Base-by-base conservation (phyloP, 371 early-diverging fungal genomes). In the Coemansia sp. region DNA sequence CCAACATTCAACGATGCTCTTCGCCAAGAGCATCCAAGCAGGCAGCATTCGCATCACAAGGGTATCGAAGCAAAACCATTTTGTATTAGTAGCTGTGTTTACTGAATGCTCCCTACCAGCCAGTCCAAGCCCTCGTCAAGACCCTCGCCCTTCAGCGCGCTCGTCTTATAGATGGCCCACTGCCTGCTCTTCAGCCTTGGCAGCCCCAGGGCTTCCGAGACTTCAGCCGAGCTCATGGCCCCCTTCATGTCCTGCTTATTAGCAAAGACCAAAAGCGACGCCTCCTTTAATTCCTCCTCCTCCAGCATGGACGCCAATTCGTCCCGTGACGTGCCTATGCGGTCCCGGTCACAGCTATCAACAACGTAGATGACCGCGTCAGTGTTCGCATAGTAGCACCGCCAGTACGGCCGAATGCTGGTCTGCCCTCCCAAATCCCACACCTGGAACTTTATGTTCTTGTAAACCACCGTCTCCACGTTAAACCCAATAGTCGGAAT, bases 331-430 rank as follows among this genome's bases (percentile, higher is more conserved):
- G 91, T 91, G 58, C 86, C 83, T 60, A 97, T 87, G 67, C 98
- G 89, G 66, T 95, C 96, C 59, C 90, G 83, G 82, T 98, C 98
- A 61, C 87, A 86, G 49, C 91, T 90, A 82, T 98, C 98, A 46
- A 98, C 95, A 32, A 98, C 97, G 71, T 95, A 98, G 62, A 98
- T 95, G 60, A 98, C 91, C 36, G 96, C 97, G 71, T 97, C 94
- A 18, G 97, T 97, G 78, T 97, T 95, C 70, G 94, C 92, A 82
- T 95, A 98, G 79, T 88, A 89, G 79, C 92, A 93, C 61, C 93
- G 83, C 94, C 94, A 94, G 78, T 92, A 93, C 1, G 92, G 89
- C 63, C 82, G 72, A 58, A 83, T 84, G 33, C 72, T 81, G 40
- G 82, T 79, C 46, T 83, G 83, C 6, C 83, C 83, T 50, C 75